Evolutionary conservation across 495 filamentous ascomycete genomes (phyloP).

Genomic region (Hypoxylon intermedium): DNA sequence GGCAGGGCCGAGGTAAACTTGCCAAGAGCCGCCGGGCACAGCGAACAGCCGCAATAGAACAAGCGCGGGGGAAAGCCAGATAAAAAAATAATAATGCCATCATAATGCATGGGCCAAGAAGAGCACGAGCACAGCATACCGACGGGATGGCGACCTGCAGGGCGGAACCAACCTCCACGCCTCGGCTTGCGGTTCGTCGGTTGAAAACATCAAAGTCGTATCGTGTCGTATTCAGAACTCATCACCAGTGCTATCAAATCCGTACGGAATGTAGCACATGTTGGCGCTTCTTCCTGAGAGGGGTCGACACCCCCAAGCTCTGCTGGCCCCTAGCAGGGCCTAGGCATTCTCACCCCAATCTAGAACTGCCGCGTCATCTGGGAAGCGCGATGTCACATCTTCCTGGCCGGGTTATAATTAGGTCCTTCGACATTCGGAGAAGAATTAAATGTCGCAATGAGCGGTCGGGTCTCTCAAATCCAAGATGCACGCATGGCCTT

Average conservation of each 20-base stretch:
- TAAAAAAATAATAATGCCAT: not conserved
- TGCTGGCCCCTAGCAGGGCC: not conserved
- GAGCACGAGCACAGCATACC: slow-evolving; percentile 1
- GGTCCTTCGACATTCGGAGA: not conserved
- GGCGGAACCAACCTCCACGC: not conserved
- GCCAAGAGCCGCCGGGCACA: not conserved
- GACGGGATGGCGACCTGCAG: slow-evolving; percentile 8
- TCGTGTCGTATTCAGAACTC: not conserved
- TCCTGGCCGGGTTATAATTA: slow-evolving; percentile 15
- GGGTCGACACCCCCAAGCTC: not conserved
- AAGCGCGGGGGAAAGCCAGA: not conserved
- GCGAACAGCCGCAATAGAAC: too few species aligned
- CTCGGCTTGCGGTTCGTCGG: slow-evolving; percentile 3
- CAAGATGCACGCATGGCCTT: not conserved
- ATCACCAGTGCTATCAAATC: not conserved
- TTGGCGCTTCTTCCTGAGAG: not conserved
- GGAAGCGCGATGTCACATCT: slow-evolving; percentile 21
- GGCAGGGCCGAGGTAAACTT: slow-evolving; percentile 12
- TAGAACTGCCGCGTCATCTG: slow-evolving; percentile 30
- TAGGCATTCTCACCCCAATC: slow-evolving; percentile 11
- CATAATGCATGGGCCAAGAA: not conserved
- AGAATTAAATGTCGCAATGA: not conserved
- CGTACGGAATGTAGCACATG: not conserved
- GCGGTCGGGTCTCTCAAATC: slow-evolving; percentile 2
- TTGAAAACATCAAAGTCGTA: not conserved